phyloP scores from a whole-genome alignment of 2,329 filamentous ascomycete genomes.

The Venturia oleaginea region DNA sequence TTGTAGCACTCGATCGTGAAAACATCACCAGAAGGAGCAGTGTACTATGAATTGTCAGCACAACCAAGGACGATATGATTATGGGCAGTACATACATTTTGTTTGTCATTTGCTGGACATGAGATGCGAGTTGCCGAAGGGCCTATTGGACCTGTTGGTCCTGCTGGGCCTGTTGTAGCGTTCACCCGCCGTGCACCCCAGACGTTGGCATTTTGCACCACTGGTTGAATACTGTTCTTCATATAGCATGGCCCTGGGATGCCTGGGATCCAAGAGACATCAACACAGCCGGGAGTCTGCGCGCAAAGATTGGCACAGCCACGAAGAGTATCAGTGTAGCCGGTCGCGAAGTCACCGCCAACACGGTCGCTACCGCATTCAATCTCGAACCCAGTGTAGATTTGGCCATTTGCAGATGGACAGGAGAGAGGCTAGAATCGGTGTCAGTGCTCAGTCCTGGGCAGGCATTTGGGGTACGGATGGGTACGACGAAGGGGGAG shows the following conservation, averaged over 20 bases:
- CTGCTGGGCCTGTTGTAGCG: background rate
- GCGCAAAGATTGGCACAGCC: constrained; percentile 17
- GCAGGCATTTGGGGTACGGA: too few relatives aligned
- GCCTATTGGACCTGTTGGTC: too few relatives aligned
- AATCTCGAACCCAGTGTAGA: constrained; percentile 17
- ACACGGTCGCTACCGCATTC: constrained; percentile 18
- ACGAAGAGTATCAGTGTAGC: constrained; percentile 14
- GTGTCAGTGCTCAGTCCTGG: background rate
- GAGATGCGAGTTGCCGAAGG: too few relatives aligned
- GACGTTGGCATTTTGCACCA: background rate
- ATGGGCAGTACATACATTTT: background rate
- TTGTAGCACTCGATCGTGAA: constrained; percentile 21
- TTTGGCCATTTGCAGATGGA: constrained; percentile 15
- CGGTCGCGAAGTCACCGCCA: constrained; percentile 13
- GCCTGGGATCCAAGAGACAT: constrained; percentile 17
- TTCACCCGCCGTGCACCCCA: background rate
- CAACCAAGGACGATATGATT: too few relatives aligned
- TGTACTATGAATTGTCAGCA: background rate
- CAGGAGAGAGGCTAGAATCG: constrained; percentile 7
- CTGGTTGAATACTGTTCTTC: constrained; percentile 13
- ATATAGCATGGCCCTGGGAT: constrained; percentile 17
- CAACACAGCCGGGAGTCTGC: constrained; percentile 15
- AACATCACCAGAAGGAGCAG: constrained; percentile 13
- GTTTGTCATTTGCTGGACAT: background rate
- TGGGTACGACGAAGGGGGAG: too few relatives aligned